phyloP scores from a whole-genome alignment of 805 yeast species.

The Isabelozyma gotoi region DNA sequence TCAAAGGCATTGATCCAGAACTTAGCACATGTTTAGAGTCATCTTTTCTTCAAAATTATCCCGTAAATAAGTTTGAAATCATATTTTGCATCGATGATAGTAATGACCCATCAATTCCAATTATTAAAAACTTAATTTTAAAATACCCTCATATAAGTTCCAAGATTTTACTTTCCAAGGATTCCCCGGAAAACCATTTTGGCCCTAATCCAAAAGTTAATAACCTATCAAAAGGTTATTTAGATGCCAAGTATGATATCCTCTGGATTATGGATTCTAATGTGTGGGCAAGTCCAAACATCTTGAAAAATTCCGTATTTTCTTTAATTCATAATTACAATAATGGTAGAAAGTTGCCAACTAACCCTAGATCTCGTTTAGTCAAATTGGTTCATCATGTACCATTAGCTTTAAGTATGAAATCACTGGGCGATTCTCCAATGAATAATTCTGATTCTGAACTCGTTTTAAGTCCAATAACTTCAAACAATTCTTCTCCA shows the following conservation, averaged over 20 bases:
- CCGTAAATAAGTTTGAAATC: constrained; percentile 58
- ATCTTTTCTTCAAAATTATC: constrained; percentile 68
- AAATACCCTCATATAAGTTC: constrained; percentile 61
- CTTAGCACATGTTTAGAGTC: constrained; percentile 65
- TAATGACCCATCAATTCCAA: constrained; percentile 62
- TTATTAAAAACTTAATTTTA: constrained; percentile 48
- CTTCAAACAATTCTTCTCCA: background rate
- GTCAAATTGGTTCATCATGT: constrained; percentile 78
- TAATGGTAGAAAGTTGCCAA: constrained; percentile 41
- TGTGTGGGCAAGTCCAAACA: constrained; percentile 70
- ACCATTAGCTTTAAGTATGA: constrained; percentile 59
- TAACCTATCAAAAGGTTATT: constrained; percentile 80
- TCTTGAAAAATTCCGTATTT: constrained; percentile 62
- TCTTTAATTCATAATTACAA: constrained; percentile 50
- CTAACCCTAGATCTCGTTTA: constrained; percentile 22
- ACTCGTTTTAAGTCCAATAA: constrained; percentile 16
- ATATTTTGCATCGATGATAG: constrained; percentile 71
- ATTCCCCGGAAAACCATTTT: constrained; percentile 44
- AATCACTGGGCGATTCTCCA: constrained; percentile 8
- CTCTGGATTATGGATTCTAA: constrained; percentile 87
- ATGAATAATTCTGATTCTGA: constrained; percentile 20
- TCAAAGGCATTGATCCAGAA: constrained; percentile 82
- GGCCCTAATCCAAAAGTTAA: constrained; percentile 92
- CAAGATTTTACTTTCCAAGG: constrained; percentile 45
- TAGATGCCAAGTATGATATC: constrained; percentile 64